Conservation (phyloP, 495 filamentous ascomycete species). For the Hypomontagnella monticulosa region DNA sequence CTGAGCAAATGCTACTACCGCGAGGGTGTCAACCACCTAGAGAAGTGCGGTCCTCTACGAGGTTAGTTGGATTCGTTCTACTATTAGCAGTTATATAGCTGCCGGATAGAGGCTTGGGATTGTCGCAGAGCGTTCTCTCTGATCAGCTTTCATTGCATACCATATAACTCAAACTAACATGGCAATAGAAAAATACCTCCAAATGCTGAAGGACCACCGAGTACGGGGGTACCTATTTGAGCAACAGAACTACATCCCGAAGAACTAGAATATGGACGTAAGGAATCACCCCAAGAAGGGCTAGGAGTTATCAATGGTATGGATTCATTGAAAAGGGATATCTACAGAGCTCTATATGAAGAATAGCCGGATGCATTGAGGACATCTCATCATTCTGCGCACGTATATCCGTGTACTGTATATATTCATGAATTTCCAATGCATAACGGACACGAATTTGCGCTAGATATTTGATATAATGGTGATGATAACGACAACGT, state of each 20-base stretch:
- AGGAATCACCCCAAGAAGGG: not conserved
- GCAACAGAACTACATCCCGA: constrained; percentile 85
- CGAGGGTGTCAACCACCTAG: constrained; percentile 95
- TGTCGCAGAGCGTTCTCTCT: not conserved
- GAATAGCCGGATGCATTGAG: constrained; percentile 3
- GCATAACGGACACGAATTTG: not conserved
- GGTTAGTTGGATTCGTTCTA: constrained; percentile 66
- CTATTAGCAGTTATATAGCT: not conserved
- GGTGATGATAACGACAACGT: not conserved
- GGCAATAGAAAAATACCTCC: constrained; percentile 85
- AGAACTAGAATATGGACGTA: constrained; percentile 47
- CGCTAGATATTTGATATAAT: not conserved
- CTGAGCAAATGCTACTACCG: constrained; percentile 93
- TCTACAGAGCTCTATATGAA: constrained; percentile 16
- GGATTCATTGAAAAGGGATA: not conserved
- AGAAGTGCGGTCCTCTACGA: constrained; percentile 93
- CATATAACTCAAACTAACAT: constrained; percentile 26
- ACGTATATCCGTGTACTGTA: constrained; percentile 16
- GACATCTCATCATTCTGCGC: not conserved
- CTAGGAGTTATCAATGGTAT: constrained; percentile 7
- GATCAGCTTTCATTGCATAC: too few relatives aligned
- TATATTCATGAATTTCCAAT: constrained; percentile 7
- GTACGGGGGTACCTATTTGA: constrained; percentile 89
- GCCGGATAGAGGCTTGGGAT: constrained; percentile 8
- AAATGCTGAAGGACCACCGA: constrained; percentile 83